These are phyloP conservation scores for Pseudogymnoascus sp. DNA, from an alignment of 2,329 filamentous ascomycete genomes.

Conservation along the genomic window DNA sequence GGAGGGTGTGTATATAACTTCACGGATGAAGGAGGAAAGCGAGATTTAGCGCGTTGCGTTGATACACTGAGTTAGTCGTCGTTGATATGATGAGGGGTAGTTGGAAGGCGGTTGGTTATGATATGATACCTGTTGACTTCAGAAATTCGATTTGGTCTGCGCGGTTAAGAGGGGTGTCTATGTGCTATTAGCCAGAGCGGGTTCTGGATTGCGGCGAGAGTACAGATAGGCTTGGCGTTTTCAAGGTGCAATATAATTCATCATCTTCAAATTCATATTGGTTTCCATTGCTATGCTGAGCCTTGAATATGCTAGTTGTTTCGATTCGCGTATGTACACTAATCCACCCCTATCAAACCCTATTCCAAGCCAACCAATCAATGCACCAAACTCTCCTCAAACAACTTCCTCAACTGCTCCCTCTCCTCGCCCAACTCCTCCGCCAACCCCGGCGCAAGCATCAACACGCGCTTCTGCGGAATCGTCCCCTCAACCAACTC, in stretches of 20 bases:
- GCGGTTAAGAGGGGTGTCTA: neutral
- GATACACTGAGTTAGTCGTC: neutral
- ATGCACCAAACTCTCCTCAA: slow-evolving; percentile 54
- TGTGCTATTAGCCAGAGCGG: neutral
- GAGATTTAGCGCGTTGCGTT: neutral
- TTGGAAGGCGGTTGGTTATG: neutral
- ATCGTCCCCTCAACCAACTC: slow-evolving; percentile 87
- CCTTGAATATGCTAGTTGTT: neutral
- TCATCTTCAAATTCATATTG: neutral
- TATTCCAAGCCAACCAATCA: slow-evolving; percentile 23
- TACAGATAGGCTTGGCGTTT: neutral
- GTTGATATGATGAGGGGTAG: neutral
- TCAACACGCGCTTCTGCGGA: slow-evolving; percentile 81
- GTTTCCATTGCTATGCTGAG: slow-evolving; percentile 1
- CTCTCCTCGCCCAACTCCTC: slow-evolving; percentile 61
- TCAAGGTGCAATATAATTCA: neutral
- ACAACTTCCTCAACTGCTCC: slow-evolving; percentile 61
- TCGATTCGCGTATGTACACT: neutral
- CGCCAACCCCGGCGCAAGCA: slow-evolving; percentile 76
- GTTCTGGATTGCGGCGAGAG: neutral
- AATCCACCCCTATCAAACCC: neutral
- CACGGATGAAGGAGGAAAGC: neutral
- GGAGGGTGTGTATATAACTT: neutral
- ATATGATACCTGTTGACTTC: slow-evolving; percentile 3
- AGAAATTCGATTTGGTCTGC: neutral